These are phyloP conservation scores for Podosphaera fusca DNA, from an alignment of 2,329 filamentous ascomycete species.

Conservation along the genomic window DNA sequence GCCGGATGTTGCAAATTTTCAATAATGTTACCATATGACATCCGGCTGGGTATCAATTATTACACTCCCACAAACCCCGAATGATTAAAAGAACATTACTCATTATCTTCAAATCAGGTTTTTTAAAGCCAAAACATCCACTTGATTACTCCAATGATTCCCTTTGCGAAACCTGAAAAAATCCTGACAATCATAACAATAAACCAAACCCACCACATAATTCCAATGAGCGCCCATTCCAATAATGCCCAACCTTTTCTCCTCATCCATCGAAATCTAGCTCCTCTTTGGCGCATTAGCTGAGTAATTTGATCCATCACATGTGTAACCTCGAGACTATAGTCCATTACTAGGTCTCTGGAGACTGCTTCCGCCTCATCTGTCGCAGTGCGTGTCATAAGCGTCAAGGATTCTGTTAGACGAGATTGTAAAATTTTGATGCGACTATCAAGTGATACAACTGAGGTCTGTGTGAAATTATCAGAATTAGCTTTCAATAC, in stretches of 20 bases:
- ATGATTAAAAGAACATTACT: background rate
- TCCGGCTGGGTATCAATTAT: background rate
- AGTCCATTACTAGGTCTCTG: slow-evolving; percentile 50
- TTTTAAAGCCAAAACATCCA: slow-evolving; percentile 59
- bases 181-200: slow-evolving; percentile 56
- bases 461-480: slow-evolving; percentile 31
- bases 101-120: background rate
- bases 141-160: slow-evolving; percentile 33
- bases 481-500: slow-evolving; percentile 34
- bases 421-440: slow-evolving; percentile 23
- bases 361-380: slow-evolving; percentile 64
- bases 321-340: slow-evolving; percentile 59
- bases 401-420: slow-evolving; percentile 21
- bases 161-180: slow-evolving; percentile 36
- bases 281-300: slow-evolving; percentile 44
- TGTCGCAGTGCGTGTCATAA: slow-evolving; percentile 40
- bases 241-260: slow-evolving; percentile 58
- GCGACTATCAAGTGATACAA: slow-evolving; percentile 23
- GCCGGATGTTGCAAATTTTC: background rate
- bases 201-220: slow-evolving; percentile 92
- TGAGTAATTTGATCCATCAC: slow-evolving; percentile 60
- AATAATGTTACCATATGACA: background rate
- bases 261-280: slow-evolving; percentile 49
- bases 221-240: slow-evolving; percentile 68
- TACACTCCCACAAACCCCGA: background rate